Percentiles rank a stretch among this genome's conserved stretches.
These are phyloP conservation scores for Cytospora chrysosperma DNA, from an alignment of 2,329 filamentous ascomycete species.

Conservation along the genomic window DNA sequence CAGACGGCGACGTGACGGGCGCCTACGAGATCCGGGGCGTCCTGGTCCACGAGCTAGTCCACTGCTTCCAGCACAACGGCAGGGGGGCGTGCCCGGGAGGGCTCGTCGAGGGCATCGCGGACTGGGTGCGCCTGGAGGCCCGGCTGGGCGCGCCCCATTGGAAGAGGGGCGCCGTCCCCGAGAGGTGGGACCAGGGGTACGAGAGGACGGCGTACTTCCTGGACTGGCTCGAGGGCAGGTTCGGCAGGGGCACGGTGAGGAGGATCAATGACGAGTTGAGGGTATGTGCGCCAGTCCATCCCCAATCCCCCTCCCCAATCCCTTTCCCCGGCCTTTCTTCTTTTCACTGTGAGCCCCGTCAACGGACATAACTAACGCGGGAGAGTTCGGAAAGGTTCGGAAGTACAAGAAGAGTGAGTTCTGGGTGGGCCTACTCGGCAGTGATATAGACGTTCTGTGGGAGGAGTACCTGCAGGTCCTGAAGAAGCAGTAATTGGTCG, in stretches of 20 bases:
- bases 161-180: constrained; percentile 53
- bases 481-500: constrained; percentile 24
- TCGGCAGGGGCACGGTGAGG: constrained; percentile 58
- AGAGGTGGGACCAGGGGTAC: constrained; percentile 85
- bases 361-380: background rate
- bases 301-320: constrained; percentile 21
- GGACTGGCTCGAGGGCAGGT: constrained; percentile 74
- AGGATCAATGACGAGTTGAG: constrained; percentile 68
- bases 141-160: constrained; percentile 79
- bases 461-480: constrained; percentile 59
- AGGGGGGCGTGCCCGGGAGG: constrained; percentile 65
- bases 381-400: background rate
- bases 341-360: background rate
- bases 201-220: constrained; percentile 90
- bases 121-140: constrained; percentile 82
- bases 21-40: constrained; percentile 74
- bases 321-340: too few species aligned
- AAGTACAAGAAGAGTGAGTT: constrained; percentile 65
- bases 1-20: constrained; percentile 37
- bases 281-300: too few species aligned
- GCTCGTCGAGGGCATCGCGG: constrained; percentile 85
- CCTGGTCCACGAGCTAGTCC: constrained; percentile 87
- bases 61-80: constrained; percentile 85
- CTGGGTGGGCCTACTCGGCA: constrained; percentile 68
- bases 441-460: constrained; percentile 69